phyloP scores from a whole-genome alignment of 345 rosid genomes.

The Angophora floribunda region DNA sequence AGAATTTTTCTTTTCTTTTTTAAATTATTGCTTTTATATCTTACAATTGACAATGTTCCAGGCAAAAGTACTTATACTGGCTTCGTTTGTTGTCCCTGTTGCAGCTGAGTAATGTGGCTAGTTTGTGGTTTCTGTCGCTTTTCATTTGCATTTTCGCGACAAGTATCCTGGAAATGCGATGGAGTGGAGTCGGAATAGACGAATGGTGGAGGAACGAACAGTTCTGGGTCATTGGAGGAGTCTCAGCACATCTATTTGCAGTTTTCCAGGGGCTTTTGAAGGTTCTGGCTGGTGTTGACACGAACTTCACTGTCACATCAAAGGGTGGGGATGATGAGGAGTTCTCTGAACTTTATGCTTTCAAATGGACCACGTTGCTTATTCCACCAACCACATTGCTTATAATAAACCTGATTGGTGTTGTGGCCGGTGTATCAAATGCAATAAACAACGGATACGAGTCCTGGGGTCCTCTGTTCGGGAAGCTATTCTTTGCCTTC shows the following conservation, averaged over 20 bases:
- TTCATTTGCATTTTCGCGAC: constrained; percentile 57
- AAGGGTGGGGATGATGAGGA: constrained; percentile 49
- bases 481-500: constrained; percentile 56
- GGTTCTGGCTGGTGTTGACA: constrained; percentile 49
- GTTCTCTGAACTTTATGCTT: constrained; percentile 39
- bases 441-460: constrained; percentile 61
- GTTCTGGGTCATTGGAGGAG: constrained; percentile 69
- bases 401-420: constrained; percentile 49
- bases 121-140: constrained; percentile 54
- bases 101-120: constrained; percentile 49
- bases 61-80: background rate
- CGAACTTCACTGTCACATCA: constrained; percentile 60
- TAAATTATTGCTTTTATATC: background rate
- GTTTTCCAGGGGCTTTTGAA: constrained; percentile 58
- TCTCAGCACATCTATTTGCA: constrained; percentile 58
- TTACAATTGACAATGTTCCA: background rate
- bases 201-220: constrained; percentile 85
- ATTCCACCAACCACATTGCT: constrained; percentile 58
- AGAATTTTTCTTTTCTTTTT: background rate
- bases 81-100: background rate
- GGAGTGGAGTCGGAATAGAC: constrained; percentile 59
- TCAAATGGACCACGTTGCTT: constrained; percentile 58
- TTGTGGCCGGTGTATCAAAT: constrained; percentile 42
- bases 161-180: constrained; percentile 55
- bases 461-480: constrained; percentile 67